Evolutionary conservation across 148 eudicot species (phyloP).

Genomic region (Amaranthus hypochondriacus): DNA sequence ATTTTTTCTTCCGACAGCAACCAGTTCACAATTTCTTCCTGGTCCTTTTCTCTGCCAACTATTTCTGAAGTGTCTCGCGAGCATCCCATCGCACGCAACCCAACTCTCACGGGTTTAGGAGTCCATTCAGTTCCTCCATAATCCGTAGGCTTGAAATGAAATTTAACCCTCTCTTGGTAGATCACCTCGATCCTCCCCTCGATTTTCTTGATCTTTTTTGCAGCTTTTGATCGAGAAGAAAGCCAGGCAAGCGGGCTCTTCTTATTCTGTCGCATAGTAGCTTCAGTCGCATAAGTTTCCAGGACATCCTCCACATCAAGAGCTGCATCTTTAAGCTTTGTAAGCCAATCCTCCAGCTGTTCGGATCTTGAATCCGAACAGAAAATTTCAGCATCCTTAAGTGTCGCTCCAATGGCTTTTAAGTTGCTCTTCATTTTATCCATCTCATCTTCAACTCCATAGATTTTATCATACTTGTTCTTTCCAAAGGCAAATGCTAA

Average conservation of each 20-base stretch:
- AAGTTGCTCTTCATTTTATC: constrained; percentile 13
- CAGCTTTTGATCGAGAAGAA: constrained; percentile 1
- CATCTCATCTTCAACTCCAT: constrained; percentile 23
- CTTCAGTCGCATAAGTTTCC: constrained; percentile 23
- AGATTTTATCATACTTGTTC: constrained; percentile 17
- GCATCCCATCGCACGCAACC: neutral
- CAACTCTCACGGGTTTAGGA: neutral
- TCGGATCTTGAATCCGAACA: neutral
- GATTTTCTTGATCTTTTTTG: constrained; percentile 7
- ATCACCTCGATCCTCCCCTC: constrained; percentile 13
- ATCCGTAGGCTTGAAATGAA: constrained; percentile 9
- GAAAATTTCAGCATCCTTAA: constrained; percentile 22
- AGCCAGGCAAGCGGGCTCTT: constrained; percentile 5
- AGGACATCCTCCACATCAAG: constrained; percentile 31
- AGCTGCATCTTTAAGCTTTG: constrained; percentile 29
- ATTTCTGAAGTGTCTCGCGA: constrained; percentile 7
- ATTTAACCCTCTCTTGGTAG: constrained; percentile 3
- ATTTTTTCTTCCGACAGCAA: neutral
- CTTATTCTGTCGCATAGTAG: constrained; percentile 15
- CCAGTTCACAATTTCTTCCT: constrained; percentile 7
- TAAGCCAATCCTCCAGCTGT: constrained; percentile 23
- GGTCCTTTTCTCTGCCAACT: constrained; percentile 31
- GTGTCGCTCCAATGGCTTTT: constrained; percentile 8
- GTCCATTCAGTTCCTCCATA: neutral
- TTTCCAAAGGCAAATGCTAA: neutral